phyloP scores from a whole-genome alignment of 2,329 filamentous ascomycete species.

The Talaromyces sp. region DNA sequence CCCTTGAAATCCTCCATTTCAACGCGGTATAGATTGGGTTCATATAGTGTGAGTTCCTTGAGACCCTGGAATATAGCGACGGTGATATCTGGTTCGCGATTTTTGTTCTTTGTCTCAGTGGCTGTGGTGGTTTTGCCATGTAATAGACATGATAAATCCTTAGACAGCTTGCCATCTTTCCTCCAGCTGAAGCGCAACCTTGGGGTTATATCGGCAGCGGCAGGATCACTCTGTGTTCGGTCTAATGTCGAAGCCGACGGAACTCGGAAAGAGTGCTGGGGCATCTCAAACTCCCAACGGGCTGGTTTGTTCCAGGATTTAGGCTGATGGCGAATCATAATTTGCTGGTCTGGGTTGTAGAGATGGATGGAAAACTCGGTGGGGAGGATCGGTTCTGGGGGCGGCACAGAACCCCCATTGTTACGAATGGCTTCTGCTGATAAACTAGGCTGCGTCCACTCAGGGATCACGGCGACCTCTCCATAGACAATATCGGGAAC shows the following conservation, averaged over 20 bases:
- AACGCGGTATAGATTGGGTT: slow-evolving; percentile 86
- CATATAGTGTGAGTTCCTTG: slow-evolving; percentile 83
- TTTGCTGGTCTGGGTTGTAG: slow-evolving; percentile 88
- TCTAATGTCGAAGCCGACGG: slow-evolving; percentile 81
- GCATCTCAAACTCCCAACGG: slow-evolving; percentile 91
- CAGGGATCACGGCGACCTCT: slow-evolving; percentile 80
- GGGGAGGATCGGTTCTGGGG: slow-evolving; percentile 73
- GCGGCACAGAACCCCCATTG: slow-evolving; percentile 66
- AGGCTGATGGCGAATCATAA: slow-evolving; percentile 67
- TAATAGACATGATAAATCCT: slow-evolving; percentile 86
- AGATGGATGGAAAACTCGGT: slow-evolving; percentile 81
- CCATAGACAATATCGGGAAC: slow-evolving; percentile 81
- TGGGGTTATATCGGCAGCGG: slow-evolving; percentile 60
- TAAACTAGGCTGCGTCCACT: slow-evolving; percentile 81
- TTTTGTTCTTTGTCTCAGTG: slow-evolving; percentile 68
- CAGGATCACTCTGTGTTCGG: slow-evolving; percentile 66
- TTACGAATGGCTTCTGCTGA: slow-evolving; percentile 77
- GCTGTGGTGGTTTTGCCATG: slow-evolving; percentile 71
- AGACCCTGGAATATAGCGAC: slow-evolving; percentile 81
- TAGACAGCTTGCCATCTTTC: slow-evolving; percentile 80
- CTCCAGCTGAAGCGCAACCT: slow-evolving; percentile 87
- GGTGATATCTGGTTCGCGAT: slow-evolving; percentile 91
- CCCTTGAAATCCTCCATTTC: slow-evolving; percentile 95
- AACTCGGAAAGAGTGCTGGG: slow-evolving; percentile 77
- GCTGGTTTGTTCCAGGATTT: slow-evolving; percentile 79